A percentile compares a stretch with the other conserved stretches of the same genome.
Evolutionary conservation across 768 basidiomycete species (phyloP).

Genomic region (Gymnopilus junonius): DNA sequence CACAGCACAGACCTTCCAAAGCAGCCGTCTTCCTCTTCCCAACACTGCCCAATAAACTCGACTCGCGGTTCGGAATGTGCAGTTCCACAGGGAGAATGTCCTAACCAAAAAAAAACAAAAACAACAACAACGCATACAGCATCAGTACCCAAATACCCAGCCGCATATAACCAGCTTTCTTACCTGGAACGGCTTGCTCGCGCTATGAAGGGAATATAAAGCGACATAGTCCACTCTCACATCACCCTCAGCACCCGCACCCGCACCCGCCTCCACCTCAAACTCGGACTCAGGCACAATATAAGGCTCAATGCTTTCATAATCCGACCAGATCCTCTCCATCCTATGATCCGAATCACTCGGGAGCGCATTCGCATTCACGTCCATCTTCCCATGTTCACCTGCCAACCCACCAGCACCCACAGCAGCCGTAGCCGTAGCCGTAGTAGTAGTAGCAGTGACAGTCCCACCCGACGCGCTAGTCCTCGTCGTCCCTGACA

Average conservation of each 20-base stretch:
- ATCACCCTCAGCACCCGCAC: constrained; percentile 23
- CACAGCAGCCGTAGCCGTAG: too few species aligned
- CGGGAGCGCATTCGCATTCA: constrained; percentile 57
- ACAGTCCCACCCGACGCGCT: constrained; percentile 31
- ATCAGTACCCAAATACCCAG: constrained; percentile 2
- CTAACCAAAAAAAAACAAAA: constrained; percentile 37
- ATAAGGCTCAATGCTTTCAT: constrained; percentile 79
- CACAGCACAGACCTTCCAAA: background rate
- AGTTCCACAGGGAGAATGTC: constrained; percentile 81
- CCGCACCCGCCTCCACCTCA: too few species aligned
- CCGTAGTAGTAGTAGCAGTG: constrained; percentile 14
- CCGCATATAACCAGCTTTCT: background rate
- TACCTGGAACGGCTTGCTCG: constrained; percentile 64
- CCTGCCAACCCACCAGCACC: background rate
- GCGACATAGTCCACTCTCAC: constrained; percentile 59
- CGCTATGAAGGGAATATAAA: constrained; percentile 19
- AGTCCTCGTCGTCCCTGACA: constrained; percentile 36
- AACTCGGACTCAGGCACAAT: constrained; percentile 51
- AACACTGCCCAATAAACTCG: constrained; percentile 65
- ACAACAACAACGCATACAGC: too few species aligned
- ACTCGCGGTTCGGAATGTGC: constrained; percentile 72
- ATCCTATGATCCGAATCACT: constrained; percentile 86
- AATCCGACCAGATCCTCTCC: constrained; percentile 87
- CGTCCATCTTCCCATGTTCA: constrained; percentile 35
- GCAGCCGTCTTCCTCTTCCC: background rate